Evolutionary conservation across 2,329 filamentous ascomycete species (phyloP).

Genomic region (Teratosphaeria viscida): DNA sequence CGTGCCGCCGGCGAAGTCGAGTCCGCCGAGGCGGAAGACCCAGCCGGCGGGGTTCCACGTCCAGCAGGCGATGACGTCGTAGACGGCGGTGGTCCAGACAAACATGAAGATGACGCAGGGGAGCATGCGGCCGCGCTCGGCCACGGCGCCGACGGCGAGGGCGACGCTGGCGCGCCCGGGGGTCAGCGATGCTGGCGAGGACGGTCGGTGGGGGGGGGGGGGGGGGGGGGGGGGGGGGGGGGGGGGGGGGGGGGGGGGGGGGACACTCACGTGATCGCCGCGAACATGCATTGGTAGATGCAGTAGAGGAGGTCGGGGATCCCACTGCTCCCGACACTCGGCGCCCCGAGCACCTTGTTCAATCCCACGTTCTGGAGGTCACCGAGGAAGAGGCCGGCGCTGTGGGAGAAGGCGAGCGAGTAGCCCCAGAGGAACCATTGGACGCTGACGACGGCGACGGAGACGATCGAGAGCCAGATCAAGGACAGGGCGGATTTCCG

Average conservation of each 20-base stretch:
- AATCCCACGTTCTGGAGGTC: constrained; percentile 72
- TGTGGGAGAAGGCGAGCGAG: constrained; percentile 71
- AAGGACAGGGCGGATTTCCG: constrained; percentile 82
- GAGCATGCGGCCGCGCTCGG: constrained; percentile 78
- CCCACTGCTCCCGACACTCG: constrained; percentile 60
- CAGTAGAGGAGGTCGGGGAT: constrained; percentile 79
- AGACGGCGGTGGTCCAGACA: constrained; percentile 79
- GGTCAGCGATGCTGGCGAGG: constrained; percentile 3
- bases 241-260: neutral
- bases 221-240: neutral
- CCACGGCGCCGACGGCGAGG: constrained; percentile 72
- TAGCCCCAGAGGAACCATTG: constrained; percentile 98
- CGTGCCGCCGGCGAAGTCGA: constrained; percentile 84
- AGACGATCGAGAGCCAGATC: constrained; percentile 76
- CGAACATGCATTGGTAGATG: constrained; percentile 83
- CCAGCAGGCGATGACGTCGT: constrained; percentile 91
- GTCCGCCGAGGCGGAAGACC: constrained; percentile 66
- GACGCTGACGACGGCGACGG: constrained; percentile 68
- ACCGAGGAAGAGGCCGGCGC: constrained; percentile 65
- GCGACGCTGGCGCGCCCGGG: constrained; percentile 48
- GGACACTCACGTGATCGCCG: constrained; percentile 54
- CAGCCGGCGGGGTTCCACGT: constrained; percentile 81
- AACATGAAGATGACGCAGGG: constrained; percentile 90
- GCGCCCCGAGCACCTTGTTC: constrained; percentile 60
- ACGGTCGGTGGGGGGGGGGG: neutral